Evolutionary conservation across 176 grass and related monocot genomes (phyloP).

Genomic region (Tillandsia leiboldiana): DNA sequence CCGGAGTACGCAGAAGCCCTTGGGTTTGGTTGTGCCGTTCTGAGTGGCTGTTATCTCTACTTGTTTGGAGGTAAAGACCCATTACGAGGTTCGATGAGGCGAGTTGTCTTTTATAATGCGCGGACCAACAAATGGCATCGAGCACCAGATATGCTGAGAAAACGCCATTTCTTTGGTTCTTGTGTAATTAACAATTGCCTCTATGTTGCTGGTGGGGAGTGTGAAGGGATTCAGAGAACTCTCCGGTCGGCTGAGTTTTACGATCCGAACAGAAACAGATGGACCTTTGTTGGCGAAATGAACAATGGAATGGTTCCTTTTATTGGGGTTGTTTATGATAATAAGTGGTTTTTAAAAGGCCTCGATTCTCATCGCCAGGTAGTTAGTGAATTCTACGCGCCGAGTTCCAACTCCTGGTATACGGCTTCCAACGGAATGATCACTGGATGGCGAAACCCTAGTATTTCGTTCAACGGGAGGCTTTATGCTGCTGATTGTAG

Average conservation of each 20-base stretch:
- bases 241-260: conserved; percentile 77
- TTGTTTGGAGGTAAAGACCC: conserved; percentile 87
- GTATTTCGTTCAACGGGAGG: conserved; percentile 41
- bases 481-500: conserved; percentile 71
- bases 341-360: conserved; percentile 90
- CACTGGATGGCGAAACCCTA: conserved; percentile 57
- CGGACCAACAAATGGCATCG: conserved; percentile 84
- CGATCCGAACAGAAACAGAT: conserved; percentile 73
- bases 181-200: conserved; percentile 89
- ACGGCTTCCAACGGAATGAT: conserved; percentile 51
- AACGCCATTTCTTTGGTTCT: conserved; percentile 72
- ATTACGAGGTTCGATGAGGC: conserved; percentile 67
- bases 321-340: conserved; percentile 76
- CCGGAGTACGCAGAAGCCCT: conserved; percentile 63
- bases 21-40: conserved; percentile 72
- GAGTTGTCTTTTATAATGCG: conserved; percentile 85
- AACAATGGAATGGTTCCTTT: conserved; percentile 75
- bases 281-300: conserved; percentile 69
- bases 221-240: conserved; percentile 72
- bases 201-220: conserved; percentile 87
- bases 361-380: conserved; percentile 56
- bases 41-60: conserved; percentile 78
- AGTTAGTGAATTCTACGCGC: conserved; percentile 62
- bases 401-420: conserved; percentile 52
- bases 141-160: conserved; percentile 82